Conservation (phyloP, 768 basidiomycete species). For the Amanita inopinata region DNA sequence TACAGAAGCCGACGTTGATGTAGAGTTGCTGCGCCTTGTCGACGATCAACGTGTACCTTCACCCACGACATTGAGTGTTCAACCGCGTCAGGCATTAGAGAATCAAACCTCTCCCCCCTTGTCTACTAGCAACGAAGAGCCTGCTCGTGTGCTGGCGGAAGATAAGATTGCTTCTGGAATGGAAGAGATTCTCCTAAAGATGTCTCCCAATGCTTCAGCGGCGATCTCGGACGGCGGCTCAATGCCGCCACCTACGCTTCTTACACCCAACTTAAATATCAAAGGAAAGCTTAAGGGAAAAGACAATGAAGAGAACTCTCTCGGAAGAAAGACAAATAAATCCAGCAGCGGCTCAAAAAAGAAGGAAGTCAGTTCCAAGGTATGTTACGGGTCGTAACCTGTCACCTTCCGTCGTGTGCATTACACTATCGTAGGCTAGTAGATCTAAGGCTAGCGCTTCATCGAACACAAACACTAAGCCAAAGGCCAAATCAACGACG, state of each 20-base stretch:
- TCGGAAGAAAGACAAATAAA: constrained; percentile 13
- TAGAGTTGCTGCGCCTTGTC: constrained; percentile 61
- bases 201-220: constrained; percentile 14
- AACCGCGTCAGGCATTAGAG: background rate
- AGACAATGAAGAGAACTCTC: constrained; percentile 15
- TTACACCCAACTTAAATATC: constrained; percentile 13
- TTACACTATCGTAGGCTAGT: too few relatives aligned
- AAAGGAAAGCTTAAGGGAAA: constrained; percentile 23
- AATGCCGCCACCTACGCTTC: constrained; percentile 43
- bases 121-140: too few relatives aligned
- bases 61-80: constrained; percentile 7
- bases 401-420: background rate
- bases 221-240: constrained; percentile 39
- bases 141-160: too few relatives aligned
- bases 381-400: constrained; percentile 16
- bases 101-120: background rate
- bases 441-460: too few relatives aligned
- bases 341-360: constrained; percentile 24
- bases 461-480: constrained; percentile 3
- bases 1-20: constrained; percentile 42
- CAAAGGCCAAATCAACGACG: constrained; percentile 6
- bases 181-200: background rate
- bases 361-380: constrained; percentile 31
- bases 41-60: constrained; percentile 33
- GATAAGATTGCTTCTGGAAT: background rate